phyloP scores from a whole-genome alignment of 2,329 filamentous ascomycete genomes.

The Exserohilum rostratum region DNA sequence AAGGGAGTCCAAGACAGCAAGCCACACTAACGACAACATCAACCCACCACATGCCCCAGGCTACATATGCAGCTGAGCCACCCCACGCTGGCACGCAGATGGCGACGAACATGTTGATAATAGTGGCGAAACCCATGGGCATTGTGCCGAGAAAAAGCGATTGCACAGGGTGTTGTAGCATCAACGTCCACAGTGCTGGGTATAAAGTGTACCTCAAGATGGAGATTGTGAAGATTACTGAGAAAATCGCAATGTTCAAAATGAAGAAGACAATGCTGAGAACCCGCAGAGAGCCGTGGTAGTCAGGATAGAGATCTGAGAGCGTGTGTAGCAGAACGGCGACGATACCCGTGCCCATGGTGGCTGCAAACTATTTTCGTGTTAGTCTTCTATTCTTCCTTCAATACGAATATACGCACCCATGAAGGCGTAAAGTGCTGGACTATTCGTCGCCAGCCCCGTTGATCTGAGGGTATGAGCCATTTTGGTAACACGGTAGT shows the following conservation, averaged over 20 bases:
- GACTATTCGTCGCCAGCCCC: conserved; percentile 39
- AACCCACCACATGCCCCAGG: conserved; percentile 58
- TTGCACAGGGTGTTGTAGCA: conserved; percentile 70
- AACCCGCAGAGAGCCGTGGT: conserved; percentile 56
- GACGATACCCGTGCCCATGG: conserved; percentile 37
- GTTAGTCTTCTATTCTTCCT: neutral
- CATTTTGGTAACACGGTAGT: conserved; percentile 25
- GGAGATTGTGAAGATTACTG: conserved; percentile 59
- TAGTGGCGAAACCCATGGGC: conserved; percentile 71
- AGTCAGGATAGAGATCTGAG: conserved; percentile 58
- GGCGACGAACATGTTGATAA: conserved; percentile 69
- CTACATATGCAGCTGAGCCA: conserved; percentile 53
- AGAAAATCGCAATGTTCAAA: conserved; percentile 64
- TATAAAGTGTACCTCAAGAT: conserved; percentile 67
- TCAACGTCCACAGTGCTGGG: conserved; percentile 68
- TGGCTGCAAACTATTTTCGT: conserved; percentile 24
- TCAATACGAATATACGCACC: conserved; percentile 17
- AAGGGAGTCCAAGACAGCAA: conserved; percentile 44
- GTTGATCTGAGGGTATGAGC: conserved; percentile 30
- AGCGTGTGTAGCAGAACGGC: conserved; percentile 66
- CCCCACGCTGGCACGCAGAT: conserved; percentile 66
- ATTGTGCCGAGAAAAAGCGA: conserved; percentile 70
- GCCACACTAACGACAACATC: conserved; percentile 53
- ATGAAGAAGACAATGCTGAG: conserved; percentile 66
- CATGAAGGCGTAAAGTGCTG: conserved; percentile 47